Evolutionary conservation across 2,329 filamentous ascomycete genomes (phyloP).

Genomic region (Arthrobotrys musiformis): DNA sequence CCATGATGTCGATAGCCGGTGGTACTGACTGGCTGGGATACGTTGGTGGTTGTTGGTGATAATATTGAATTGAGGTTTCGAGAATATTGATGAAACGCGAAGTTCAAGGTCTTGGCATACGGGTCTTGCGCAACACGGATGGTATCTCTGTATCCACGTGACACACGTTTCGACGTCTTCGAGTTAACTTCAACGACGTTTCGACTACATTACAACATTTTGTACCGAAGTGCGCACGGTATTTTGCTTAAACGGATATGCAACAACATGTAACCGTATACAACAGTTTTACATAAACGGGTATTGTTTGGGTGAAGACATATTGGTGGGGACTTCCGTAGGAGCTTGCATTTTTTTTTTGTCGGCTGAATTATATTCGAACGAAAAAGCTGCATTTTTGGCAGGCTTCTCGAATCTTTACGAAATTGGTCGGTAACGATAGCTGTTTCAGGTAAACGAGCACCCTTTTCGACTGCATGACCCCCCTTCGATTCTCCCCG

Average conservation of each 20-base stretch:
- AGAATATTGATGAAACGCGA: slow-evolving; percentile 20
- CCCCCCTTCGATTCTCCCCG: neutral
- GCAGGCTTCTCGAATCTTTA: slow-evolving; percentile 50
- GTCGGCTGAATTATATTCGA: slow-evolving; percentile 34
- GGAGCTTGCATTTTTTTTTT: slow-evolving; percentile 20
- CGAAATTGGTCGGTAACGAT: slow-evolving; percentile 34
- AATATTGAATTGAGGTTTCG: neutral
- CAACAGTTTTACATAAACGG: neutral
- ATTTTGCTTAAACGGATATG: neutral
- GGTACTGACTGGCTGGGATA: neutral
- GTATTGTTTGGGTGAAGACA: neutral
- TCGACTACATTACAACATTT: neutral
- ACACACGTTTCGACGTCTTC: neutral
- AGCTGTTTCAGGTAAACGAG: slow-evolving; percentile 49
- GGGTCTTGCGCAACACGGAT: neutral
- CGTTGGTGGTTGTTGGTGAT: neutral
- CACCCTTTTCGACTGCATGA: slow-evolving; percentile 27
- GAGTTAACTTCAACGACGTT: neutral
- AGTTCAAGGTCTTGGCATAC: slow-evolving; percentile 17
- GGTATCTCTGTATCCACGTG: neutral
- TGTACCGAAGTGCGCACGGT: too few species aligned
- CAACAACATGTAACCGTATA: neutral
- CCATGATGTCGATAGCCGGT: slow-evolving; percentile 10
- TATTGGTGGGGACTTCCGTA: slow-evolving; percentile 16
- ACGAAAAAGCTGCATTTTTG: slow-evolving; percentile 13